A percentile compares a stretch with the other conserved stretches of the same genome.
phyloP scores from a whole-genome alignment of 2,329 filamentous ascomycete species.

The Ambrosiella cleistominuta region DNA sequence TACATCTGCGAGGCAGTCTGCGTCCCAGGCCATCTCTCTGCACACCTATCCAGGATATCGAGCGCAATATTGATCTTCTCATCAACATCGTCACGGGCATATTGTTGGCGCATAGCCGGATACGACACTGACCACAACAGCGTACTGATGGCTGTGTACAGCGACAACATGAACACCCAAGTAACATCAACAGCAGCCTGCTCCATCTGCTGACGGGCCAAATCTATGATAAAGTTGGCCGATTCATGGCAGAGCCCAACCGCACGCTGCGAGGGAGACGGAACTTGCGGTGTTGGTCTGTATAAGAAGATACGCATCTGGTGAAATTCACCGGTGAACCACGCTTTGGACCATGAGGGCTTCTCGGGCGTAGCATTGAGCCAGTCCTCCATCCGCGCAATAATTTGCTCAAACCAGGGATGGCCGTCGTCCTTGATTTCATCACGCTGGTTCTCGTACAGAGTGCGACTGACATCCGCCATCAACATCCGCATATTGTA shows the following conservation, averaged over 20 bases:
- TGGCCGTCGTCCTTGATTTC: constrained; percentile 65
- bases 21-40: constrained; percentile 82
- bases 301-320: constrained; percentile 80
- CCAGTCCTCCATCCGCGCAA: constrained; percentile 65
- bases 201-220: constrained; percentile 65
- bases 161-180: constrained; percentile 77
- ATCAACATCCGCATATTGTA: constrained; percentile 81
- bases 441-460: constrained; percentile 70
- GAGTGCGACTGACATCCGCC: constrained; percentile 65
- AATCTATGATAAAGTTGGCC: constrained; percentile 61
- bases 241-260: constrained; percentile 72
- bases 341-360: constrained; percentile 55
- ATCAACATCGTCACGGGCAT: constrained; percentile 59
- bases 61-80: constrained; percentile 56
- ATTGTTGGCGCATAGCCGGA: constrained; percentile 56
- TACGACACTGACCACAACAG: constrained; percentile 87
- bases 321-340: constrained; percentile 36
- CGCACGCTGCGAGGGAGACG: constrained; percentile 62
- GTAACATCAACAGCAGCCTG: constrained; percentile 65
- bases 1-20: constrained; percentile 73
- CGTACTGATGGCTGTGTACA: constrained; percentile 86
- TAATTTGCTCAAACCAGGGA: constrained; percentile 74
- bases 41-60: constrained; percentile 61
- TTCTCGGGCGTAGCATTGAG: constrained; percentile 56
- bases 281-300: constrained; percentile 80